phyloP scores from a whole-genome alignment of 176 grass and related monocot genomes.

The Calamus simplicifolius region DNA sequence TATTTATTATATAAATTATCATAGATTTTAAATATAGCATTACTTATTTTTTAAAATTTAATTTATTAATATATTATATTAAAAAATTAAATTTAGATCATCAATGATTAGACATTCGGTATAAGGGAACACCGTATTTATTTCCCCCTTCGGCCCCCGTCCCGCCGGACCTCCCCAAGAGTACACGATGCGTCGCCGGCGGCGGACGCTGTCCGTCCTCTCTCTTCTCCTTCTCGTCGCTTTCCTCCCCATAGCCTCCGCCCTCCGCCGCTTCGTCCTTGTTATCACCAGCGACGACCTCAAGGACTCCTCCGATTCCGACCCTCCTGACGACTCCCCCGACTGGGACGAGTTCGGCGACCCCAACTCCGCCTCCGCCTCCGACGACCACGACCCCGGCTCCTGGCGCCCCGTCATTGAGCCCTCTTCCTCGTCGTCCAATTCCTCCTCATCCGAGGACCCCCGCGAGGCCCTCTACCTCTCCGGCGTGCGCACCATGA shows the following conservation, averaged over 20 bases:
- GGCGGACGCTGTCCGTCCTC: not conserved
- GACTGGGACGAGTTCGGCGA: constrained; percentile 91
- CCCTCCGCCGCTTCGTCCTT: constrained; percentile 47
- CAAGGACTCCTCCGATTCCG: constrained; percentile 40
- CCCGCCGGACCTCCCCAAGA: constrained; percentile 20
- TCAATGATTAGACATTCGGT: too few relatives aligned
- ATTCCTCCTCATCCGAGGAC: constrained; percentile 8
- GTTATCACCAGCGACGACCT: constrained; percentile 67
- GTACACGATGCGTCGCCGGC: too few relatives aligned
- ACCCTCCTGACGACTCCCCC: constrained; percentile 6
- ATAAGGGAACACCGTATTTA: too few relatives aligned
- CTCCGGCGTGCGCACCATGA: constrained; percentile 32
- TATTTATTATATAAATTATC: too few relatives aligned
- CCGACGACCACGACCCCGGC: constrained; percentile 30
- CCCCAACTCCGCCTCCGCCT: constrained; percentile 24
- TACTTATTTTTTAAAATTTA: too few relatives aligned
- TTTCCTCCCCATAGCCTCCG: not conserved
- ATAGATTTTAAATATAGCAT: too few relatives aligned
- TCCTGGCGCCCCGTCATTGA: constrained; percentile 76
- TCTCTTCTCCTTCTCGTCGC: constrained; percentile 21
- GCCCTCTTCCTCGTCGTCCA: constrained; percentile 17
- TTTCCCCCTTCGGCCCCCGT: constrained; percentile 3
- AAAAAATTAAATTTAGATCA: too few relatives aligned
- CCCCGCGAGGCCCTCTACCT: constrained; percentile 11
- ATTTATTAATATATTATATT: too few relatives aligned